Base-by-base conservation (phyloP, 805 yeast species). In the Zygoascus tannicola region DNA sequence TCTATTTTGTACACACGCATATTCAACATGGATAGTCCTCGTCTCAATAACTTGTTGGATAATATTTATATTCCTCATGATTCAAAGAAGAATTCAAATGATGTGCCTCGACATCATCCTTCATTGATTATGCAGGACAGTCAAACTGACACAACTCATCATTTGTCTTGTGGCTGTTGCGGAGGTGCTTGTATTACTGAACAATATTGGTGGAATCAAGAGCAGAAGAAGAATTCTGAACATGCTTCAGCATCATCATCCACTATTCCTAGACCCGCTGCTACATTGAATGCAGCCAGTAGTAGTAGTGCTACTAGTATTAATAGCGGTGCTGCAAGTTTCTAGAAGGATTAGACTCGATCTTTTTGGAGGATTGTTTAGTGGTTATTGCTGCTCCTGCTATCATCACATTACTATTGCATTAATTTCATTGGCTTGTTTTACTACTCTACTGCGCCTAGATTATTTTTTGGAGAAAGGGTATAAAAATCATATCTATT, bases 91-190 rank as follows among this genome's bases (percentile, higher is more conserved):
- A 53, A 50, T 7, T 45, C 46, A 14, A 16, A 14, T 14, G 44
- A 40, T 20, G 67, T 74, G 7, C 80, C 80, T 16, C 56, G 59
- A 32, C 74, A 73, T 56, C 80, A 74, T 46, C 81, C 81, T 2
- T 72, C 80, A 42, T 61, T 76, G 43, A 73, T 76, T 43, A 74
- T 76, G 60, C 78, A 74, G 56, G 81, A 75, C 58, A 61, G 63
- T 44, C 71, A 70, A 51, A 74, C 78, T 12, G 80, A 76, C 56
- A 63, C 70, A 21, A 62, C 69, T 2, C 70, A 67, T 45, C 69
- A 68, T 32, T 56, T 62, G 45, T 36, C 51, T n/a, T 67, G 71
- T 49, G 71, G 71, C 28, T 66, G 70, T 60, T 53, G 65, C 47
- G 65, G 63, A 30, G 66, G 64, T 38, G 58, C 64, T 22, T 66